These are phyloP conservation scores for Volvox reticuliferus DNA, from an alignment of 139 green algal species.

Conservation along the genomic window DNA sequence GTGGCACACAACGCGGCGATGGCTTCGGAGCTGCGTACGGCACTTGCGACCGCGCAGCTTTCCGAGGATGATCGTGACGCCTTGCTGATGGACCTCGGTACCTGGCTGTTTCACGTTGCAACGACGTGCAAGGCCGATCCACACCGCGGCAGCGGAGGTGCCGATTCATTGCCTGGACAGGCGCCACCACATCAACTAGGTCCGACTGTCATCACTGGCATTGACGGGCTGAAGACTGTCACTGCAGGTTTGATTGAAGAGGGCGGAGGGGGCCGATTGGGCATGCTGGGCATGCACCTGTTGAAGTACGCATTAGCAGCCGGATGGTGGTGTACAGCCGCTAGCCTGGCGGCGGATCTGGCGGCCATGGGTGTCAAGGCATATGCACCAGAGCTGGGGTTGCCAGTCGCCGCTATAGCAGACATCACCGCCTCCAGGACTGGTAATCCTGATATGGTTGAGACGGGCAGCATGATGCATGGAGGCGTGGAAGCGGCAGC, in stretches of 20 bases:
- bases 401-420: background rate
- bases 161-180: background rate
- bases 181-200: no score
- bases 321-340: background rate
- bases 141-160: background rate
- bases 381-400: background rate
- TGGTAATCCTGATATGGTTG: no score
- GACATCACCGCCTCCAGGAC: no score
- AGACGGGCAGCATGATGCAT: no score
- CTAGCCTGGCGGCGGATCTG: background rate
- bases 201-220: no score
- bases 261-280: background rate
- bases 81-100: constrained; percentile 31
- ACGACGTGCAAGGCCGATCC: background rate
- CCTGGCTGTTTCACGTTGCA: constrained; percentile 18
- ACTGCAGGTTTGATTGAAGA: no score
- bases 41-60: background rate
- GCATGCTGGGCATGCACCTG: constrained; percentile 25
- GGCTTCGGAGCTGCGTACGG: background rate
- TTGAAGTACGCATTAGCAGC: background rate
- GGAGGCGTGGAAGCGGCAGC: background rate
- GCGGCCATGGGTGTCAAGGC: background rate
- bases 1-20: background rate
- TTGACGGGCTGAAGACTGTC: background rate
- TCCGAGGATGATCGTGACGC: constrained; percentile 2